Base-by-base conservation (phyloP, 495 filamentous ascomycete genomes). In the Xylaria scruposa region DNA sequence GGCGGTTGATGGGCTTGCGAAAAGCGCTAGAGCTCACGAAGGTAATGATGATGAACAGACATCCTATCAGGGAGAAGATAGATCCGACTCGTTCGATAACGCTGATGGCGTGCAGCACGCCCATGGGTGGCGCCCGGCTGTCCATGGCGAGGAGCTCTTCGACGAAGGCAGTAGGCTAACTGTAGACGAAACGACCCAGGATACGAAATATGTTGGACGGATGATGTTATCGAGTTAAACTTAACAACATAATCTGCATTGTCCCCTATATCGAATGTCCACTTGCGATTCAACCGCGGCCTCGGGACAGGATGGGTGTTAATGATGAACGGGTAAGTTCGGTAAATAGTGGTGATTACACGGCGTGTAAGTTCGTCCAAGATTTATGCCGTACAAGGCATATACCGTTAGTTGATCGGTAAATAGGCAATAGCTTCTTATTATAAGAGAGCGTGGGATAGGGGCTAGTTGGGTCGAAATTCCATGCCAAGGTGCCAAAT, bases 1-100 rank as follows among this genome's bases (percentile, higher is more conserved):
- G 83, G 4, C 94, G 88, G 75, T 97, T 97, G 82, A 97, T 94
- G n/a, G 94, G 93, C 81, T 95, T 94, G 70, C 91, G 88, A 75
- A 93, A 92, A 46, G 85, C 82, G 26, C 82, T 82, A 12, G 84
- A 91, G 19, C 82, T 72, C 19, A 88, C 78, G 73, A 94, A 97
- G 44, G 94, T 94, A 63, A 85, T 69, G 42, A 96, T 87, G 64
- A 97, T 91, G 78, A 96, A 91, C 56, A 89, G 72, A 36, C 90
- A 91, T 59, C 93, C 93, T 4, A 91, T 17, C 4, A 97, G 76
- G 0, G 93, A 97, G 74, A 96, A 83, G 13, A 88, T 81, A 0
- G 92, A 94, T 74, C 89, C 89, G 12, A 86, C 79, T 64, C 92
- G 83, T 81, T 95, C 92, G 56, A 93, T 88, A 73, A 85, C 77